Conservation (phyloP, 2,329 filamentous ascomycete species). For the Fusarium lateritium region DNA sequence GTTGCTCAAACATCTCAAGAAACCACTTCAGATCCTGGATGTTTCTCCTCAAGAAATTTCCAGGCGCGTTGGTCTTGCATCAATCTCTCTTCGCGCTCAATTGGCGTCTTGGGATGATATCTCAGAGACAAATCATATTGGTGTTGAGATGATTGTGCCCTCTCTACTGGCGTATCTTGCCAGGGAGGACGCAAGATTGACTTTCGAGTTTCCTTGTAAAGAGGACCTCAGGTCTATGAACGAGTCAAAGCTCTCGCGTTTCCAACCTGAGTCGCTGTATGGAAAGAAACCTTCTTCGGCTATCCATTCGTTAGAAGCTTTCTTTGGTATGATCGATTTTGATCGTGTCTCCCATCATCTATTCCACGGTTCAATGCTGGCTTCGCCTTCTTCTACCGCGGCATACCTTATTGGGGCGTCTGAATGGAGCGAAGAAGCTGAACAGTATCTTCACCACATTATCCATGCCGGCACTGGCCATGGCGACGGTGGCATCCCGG, state of each 20-base stretch:
- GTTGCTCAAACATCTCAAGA: not conserved
- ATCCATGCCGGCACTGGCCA: not conserved
- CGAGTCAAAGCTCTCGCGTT: not conserved
- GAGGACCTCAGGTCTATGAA: fast-evolving
- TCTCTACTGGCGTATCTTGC: not conserved
- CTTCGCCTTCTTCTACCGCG: not conserved
- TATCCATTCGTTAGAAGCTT: slow-evolving; percentile 1
- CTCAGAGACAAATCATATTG: slow-evolving; percentile 5
- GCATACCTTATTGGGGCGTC: not conserved
- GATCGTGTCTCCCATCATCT: slow-evolving; percentile 1
- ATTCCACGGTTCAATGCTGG: slow-evolving; percentile 10
- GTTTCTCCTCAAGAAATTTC: not conserved
- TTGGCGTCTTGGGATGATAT: not conserved
- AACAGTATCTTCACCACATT: not conserved
- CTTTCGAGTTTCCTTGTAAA: not conserved
- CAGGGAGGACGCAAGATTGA: fast-evolving
- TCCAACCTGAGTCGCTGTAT: not conserved
- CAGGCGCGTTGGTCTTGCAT: not conserved
- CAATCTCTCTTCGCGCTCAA: not conserved
- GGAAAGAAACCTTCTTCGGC: not conserved
- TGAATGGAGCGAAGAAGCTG: slow-evolving; percentile 1
- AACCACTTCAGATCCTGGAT: not conserved
- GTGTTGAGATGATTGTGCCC: slow-evolving; percentile 8
- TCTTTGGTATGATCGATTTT: not conserved
- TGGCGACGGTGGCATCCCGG: slow-evolving; percentile 3